Evolutionary conservation across 2,329 filamentous ascomycete species (phyloP), one percentile per base, ranked within the genome.

Genomic region (Talaromyces verruculosus): DNA sequence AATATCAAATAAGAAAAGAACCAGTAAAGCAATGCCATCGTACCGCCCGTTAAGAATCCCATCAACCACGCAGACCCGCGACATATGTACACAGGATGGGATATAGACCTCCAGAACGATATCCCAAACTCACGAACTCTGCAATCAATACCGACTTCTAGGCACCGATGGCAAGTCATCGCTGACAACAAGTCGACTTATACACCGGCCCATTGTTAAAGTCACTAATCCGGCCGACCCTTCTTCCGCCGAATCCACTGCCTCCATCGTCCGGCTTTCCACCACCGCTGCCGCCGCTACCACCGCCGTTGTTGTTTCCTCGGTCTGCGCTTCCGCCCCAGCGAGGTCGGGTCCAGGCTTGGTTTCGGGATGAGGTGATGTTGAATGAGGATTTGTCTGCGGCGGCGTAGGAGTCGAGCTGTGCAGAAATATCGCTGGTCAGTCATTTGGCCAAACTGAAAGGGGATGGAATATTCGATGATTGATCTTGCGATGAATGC

Each of bases 311-410:
- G 17, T 59, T 43, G 22, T 72, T 73, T 19, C 75, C 70, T n/a
- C 72, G 73, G 13, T 73, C 69, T 35, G 73, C 68, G 55, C 71
- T 72, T 19, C 72, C 68, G 49, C 71, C 71, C 69, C 75, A 73
- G 15, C 71, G 71, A 49, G 71, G 60, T 30, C 73, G 71, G 11
- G 71, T 69, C 28, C 69, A 69, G 30, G 68, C 68, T 47, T 64
- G 62, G 37, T 74, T 74, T 10, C 67, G 67, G 17, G 77, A 63
- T 39, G 75, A 77, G 61, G 73, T 68, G 30, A 79, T 70, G 62
- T 83, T 84, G 71, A 83, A 84, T 33, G 77, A 72, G 1, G 80
- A 83, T 37, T 75, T 75, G 67, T 81, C 72, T 2, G 82, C 82
- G 7, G 82, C 78, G 15, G 72, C 71, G 67, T 82, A 81, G 1